phyloP scores from a whole-genome alignment of 176 grass and related monocot species.

The Stipa capillata region DNA sequence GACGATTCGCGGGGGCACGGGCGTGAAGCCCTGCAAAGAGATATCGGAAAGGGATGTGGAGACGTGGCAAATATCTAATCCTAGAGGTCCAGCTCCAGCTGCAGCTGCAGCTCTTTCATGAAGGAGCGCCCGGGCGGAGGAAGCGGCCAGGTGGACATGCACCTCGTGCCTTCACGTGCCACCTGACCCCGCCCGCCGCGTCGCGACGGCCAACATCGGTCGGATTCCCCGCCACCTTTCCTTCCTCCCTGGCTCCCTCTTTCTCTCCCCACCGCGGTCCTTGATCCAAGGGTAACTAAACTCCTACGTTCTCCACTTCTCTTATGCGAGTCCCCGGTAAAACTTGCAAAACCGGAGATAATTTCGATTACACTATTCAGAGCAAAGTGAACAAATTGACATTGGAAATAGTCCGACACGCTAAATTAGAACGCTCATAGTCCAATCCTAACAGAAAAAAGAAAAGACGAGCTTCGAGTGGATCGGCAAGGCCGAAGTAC shows the following conservation, averaged over 20 bases:
- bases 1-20: background rate
- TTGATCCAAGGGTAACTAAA: no score
- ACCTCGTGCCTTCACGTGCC: conserved; percentile 71
- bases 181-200: conserved; percentile 7
- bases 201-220: background rate
- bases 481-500: no score
- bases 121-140: background rate
- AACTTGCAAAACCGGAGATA: no score
- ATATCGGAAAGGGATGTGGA: conserved; percentile 23
- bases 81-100: background rate
- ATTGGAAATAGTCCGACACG: no score
- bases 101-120: background rate
- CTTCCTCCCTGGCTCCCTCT: background rate
- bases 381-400: no score
- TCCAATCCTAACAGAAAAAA: no score
- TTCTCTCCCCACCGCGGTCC: background rate
- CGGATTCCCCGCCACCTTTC: background rate
- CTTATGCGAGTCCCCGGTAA: no score
- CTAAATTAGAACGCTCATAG: no score
- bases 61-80: conserved; percentile 21
- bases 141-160: conserved; percentile 40
- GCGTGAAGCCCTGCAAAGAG: background rate
- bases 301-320: no score
- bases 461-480: no score
- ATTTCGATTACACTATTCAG: no score